Conservation (phyloP, 257 asterid genomes). For the Gentiana macrophylla region DNA sequence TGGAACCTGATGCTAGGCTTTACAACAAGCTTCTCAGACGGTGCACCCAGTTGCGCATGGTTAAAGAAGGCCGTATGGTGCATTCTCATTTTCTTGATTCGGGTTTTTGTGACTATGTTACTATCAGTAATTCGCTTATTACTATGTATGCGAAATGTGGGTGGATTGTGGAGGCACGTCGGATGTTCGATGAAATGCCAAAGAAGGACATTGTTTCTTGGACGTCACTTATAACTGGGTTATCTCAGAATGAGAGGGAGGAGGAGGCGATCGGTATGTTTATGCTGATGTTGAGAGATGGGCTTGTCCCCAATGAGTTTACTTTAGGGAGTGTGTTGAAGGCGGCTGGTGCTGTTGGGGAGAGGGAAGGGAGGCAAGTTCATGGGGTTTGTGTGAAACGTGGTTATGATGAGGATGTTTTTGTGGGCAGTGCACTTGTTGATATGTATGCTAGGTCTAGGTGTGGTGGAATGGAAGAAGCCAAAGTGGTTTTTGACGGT, state of each 20-base stretch:
- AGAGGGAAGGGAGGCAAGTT: conserved; percentile 43
- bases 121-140: conserved; percentile 32
- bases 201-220: conserved; percentile 70
- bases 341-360: conserved; percentile 44
- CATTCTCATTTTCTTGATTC: conserved; percentile 50
- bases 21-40: conserved; percentile 19
- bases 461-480: conserved; percentile 44
- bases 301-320: conserved; percentile 53
- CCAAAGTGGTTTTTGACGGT: conserved; percentile 35
- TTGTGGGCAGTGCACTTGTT: conserved; percentile 71
- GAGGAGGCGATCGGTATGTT: conserved; percentile 35
- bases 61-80: conserved; percentile 42
- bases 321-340: conserved; percentile 69
- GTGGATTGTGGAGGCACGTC: conserved; percentile 11
- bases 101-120: conserved; percentile 23
- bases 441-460: conserved; percentile 72
- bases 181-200: conserved; percentile 57
- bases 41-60: conserved; percentile 27
- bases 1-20: conserved; percentile 39
- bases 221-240: conserved; percentile 63
- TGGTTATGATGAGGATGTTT: conserved; percentile 49
- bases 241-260: conserved; percentile 41
- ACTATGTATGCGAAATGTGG: conserved; percentile 55
- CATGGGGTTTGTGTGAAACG: conserved; percentile 50
- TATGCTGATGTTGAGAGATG: conserved; percentile 38